Percentiles rank a stretch among this genome's conserved stretches.
Evolutionary conservation across 2,329 filamentous ascomycete species (phyloP).

Genomic region (Trichoderma polysporum): DNA sequence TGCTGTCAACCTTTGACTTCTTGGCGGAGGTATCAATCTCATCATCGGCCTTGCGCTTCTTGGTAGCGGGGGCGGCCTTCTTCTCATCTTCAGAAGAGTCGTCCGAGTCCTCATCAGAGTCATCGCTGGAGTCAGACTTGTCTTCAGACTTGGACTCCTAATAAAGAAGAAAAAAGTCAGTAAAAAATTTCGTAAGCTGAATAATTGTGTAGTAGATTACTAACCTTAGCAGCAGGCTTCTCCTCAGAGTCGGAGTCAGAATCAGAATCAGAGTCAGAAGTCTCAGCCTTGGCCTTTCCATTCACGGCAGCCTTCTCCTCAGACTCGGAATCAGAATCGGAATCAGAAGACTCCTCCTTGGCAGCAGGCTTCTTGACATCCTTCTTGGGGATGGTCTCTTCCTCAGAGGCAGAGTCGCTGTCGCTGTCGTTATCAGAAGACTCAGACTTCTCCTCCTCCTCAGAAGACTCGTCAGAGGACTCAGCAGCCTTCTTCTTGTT

Average conservation of each 20-base stretch:
- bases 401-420: constrained; percentile 26
- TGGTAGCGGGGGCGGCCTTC: constrained; percentile 42
- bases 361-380: constrained; percentile 37
- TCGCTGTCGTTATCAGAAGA: constrained; percentile 41
- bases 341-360: constrained; percentile 29
- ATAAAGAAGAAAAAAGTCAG: constrained; percentile 22
- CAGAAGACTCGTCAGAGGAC: constrained; percentile 37
- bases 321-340: constrained; percentile 35
- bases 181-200: neutral
- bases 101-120: constrained; percentile 36
- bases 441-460: constrained; percentile 36
- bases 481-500: constrained; percentile 46
- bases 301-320: constrained; percentile 37
- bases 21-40: constrained; percentile 55
- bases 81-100: constrained; percentile 39
- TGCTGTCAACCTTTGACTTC: constrained; percentile 64
- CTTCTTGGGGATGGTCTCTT: constrained; percentile 15
- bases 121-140: constrained; percentile 38
- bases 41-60: constrained; percentile 52
- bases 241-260: constrained; percentile 37
- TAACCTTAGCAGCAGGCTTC: constrained; percentile 32
- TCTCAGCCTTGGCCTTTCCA: constrained; percentile 32
- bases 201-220: neutral
- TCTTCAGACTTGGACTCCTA: constrained; percentile 28
- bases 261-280: constrained; percentile 35